These are phyloP conservation scores for Silene conica DNA, from an alignment of 148 eudicot species.

Conservation along the genomic window DNA sequence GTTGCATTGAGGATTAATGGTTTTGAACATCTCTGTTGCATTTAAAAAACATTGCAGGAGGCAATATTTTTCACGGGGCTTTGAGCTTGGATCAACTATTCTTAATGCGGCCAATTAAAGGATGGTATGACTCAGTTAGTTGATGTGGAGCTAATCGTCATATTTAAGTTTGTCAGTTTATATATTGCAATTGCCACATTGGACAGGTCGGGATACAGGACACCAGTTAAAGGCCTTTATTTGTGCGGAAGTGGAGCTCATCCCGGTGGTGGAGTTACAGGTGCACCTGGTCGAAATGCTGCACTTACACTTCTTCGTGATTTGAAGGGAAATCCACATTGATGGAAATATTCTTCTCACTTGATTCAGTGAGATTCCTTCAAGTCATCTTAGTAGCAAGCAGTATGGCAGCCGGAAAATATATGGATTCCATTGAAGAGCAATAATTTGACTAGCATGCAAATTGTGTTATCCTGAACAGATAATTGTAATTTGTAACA, in stretches of 20 bases:
- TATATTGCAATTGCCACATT: neutral
- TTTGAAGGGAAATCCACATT: neutral
- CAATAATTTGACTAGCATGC: neutral
- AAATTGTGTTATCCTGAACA: constrained; percentile 2
- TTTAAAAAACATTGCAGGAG: too few species aligned
- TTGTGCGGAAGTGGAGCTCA: constrained; percentile 14
- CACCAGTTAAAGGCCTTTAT: constrained; percentile 14
- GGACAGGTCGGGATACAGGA: constrained; percentile 10
- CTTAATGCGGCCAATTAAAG: too few species aligned
- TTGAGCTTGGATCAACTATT: too few species aligned
- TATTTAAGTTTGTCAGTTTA: neutral
- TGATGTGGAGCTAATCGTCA: neutral
- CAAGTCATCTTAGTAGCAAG: neutral
- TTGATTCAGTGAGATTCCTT: neutral
- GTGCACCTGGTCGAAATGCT: constrained; percentile 12
- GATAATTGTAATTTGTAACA: neutral
- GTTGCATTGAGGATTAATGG: too few species aligned
- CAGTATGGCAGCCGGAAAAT: too few species aligned
- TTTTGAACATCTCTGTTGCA: too few species aligned
- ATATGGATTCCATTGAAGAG: neutral
- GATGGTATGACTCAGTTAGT: too few species aligned
- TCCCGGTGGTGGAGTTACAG: constrained; percentile 12
- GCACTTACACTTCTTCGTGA: constrained; percentile 1
- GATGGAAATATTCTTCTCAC: neutral
- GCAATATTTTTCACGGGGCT: too few species aligned